Evolutionary conservation across 495 filamentous ascomycete genomes (phyloP).

Genomic region (Gamarada debralockiae): DNA sequence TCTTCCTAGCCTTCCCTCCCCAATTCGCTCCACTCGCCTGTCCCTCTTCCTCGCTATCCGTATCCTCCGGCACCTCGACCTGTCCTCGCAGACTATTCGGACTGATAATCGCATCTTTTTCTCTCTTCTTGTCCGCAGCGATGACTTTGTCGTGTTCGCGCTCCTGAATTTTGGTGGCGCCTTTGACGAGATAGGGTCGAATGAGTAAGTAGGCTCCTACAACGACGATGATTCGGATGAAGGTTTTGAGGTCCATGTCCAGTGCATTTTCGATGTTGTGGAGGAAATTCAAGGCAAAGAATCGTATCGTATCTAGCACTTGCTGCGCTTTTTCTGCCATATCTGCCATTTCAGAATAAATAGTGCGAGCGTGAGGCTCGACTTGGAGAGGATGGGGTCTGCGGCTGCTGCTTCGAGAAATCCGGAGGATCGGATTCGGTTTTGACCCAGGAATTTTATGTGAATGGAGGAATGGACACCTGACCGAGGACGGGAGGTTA

Average conservation of each 20-base stretch:
- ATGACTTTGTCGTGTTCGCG: slow-evolving; percentile 36
- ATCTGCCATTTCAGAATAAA: not conserved
- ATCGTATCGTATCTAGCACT: not conserved
- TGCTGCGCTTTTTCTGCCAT: not conserved
- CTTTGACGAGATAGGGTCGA: slow-evolving; percentile 59
- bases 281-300: slow-evolving; percentile 1
- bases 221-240: slow-evolving; percentile 57
- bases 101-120: slow-evolving; percentile 33
- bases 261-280: slow-evolving; percentile 55
- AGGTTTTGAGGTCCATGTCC: slow-evolving; percentile 50
- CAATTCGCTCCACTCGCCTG: slow-evolving; percentile 33
- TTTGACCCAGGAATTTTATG: no score
- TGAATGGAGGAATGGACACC: no score
- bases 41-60: slow-evolving; percentile 45
- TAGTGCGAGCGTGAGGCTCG: not conserved
- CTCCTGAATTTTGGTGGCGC: slow-evolving; percentile 39
- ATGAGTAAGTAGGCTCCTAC: slow-evolving; percentile 60
- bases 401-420: no score
- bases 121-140: slow-evolving; percentile 30
- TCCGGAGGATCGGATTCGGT: no score
- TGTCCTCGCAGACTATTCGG: slow-evolving; percentile 49
- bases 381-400: no score
- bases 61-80: slow-evolving; percentile 47
- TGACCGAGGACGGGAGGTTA: no score
- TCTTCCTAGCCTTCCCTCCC: slow-evolving; percentile 57